phyloP scores from a whole-genome alignment of 768 basidiomycete species.

The Russula brevipes region DNA sequence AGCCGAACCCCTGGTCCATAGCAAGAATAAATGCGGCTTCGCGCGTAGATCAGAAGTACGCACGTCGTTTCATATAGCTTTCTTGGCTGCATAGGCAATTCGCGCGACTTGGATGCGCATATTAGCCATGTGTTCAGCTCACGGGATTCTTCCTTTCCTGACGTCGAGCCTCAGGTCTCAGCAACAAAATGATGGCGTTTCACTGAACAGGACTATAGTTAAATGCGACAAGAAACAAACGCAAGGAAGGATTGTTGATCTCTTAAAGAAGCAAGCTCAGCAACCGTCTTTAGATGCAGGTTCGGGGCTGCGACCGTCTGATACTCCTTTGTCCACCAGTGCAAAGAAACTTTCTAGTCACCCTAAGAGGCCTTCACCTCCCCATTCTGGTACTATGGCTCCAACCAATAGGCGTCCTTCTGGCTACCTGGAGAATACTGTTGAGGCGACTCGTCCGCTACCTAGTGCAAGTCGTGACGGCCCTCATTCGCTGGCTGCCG shows the following conservation, averaged over 20 bases:
- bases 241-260: constrained; percentile 40
- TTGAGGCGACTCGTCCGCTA: neutral
- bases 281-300: constrained; percentile 4
- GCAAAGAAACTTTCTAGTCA: neutral
- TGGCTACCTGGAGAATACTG: neutral
- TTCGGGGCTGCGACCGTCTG: constrained; percentile 15
- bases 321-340: neutral
- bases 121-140: neutral
- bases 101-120: neutral
- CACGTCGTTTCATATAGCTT: neutral
- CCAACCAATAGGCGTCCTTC: neutral
- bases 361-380: neutral
- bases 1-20: constrained; percentile 75
- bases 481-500: neutral
- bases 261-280: constrained; percentile 42
- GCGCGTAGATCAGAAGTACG: constrained; percentile 32
- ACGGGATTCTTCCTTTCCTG: neutral
- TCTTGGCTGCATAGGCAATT: neutral
- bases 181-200: neutral
- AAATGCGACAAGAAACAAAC: constrained; percentile 22
- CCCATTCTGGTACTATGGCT: neutral
- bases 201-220: neutral
- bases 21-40: constrained; percentile 72
- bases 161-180: neutral
- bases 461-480: neutral